These are phyloP conservation scores for Dendrobium catenatum DNA, from an alignment of 106 monocot species.

Conservation along the genomic window DNA sequence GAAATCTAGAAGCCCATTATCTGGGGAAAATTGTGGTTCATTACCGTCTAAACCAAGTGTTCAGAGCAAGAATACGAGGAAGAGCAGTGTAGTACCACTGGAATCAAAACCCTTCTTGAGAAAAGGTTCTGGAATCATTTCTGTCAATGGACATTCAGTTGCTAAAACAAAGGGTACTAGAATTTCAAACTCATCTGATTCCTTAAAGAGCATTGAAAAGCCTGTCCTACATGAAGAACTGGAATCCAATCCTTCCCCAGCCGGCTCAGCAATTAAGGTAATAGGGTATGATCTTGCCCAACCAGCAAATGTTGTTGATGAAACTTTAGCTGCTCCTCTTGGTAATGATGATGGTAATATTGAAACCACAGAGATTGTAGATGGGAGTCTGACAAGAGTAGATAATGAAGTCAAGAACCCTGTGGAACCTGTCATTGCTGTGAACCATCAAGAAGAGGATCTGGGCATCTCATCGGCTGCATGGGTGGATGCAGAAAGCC, in stretches of 20 bases:
- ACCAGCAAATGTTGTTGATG: conserved; percentile 23
- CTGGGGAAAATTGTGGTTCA: conserved; percentile 26
- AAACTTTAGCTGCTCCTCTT: conserved; percentile 20
- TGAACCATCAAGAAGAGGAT: conserved; percentile 26
- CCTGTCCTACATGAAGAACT: conserved; percentile 31
- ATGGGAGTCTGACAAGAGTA: conserved; percentile 13
- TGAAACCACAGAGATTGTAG: conserved; percentile 20
- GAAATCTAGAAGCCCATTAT: conserved; percentile 25
- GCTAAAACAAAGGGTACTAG: conserved; percentile 22
- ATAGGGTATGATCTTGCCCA: conserved; percentile 23
- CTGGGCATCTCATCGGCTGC: conserved; percentile 74
- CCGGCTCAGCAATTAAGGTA: conserved; percentile 17
- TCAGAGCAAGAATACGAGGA: conserved; percentile 66
- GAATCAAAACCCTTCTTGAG: conserved; percentile 69
- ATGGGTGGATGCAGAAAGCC: conserved; percentile 65
- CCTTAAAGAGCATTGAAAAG: conserved; percentile 30
- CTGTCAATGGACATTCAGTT: conserved; percentile 15
- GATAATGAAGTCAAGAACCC: conserved; percentile 8
- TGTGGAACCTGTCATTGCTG: conserved; percentile 1
- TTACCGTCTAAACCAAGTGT: conserved; percentile 44
- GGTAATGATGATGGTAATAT: conserved; percentile 18
- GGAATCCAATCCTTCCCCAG: conserved; percentile 11
- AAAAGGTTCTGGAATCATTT: conserved; percentile 39
- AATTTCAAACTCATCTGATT: conserved; percentile 28
- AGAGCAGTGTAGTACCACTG: conserved; percentile 82